phyloP scores from a whole-genome alignment of 1,284 basidiomycete genomes.

The Sphaerobolus stellatus region DNA sequence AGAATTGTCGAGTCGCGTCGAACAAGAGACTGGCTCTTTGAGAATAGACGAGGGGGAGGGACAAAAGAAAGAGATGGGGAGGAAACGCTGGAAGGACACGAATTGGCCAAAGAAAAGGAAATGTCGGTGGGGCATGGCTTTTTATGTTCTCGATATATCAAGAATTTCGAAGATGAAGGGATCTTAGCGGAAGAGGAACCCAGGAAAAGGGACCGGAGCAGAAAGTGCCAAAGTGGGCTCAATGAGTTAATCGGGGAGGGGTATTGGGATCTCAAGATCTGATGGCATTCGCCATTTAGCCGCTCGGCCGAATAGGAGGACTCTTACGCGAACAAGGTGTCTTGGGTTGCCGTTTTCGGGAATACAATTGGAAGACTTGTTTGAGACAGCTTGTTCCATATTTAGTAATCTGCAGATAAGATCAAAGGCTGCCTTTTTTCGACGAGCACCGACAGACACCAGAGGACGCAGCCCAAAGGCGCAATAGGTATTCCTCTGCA shows the following conservation, averaged over 20 bases:
- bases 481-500: neutral
- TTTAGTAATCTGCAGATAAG: neutral
- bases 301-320: neutral
- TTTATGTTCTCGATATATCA: slow-evolving; percentile 16
- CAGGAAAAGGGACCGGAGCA: slow-evolving; percentile 2
- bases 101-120: slow-evolving; percentile 6
- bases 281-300: neutral
- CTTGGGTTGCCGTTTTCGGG: neutral
- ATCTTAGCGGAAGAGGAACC: slow-evolving; percentile 3
- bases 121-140: slow-evolving; percentile 2
- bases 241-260: neutral
- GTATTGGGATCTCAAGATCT: neutral
- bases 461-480: slow-evolving; percentile 2
- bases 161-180: neutral
- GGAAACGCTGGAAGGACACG: slow-evolving; percentile 1
- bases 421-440: neutral
- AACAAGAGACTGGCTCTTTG: slow-evolving; percentile 14
- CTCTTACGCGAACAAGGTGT: neutral
- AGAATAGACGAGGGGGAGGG: slow-evolving; percentile 11
- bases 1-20: too few relatives aligned
- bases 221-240: neutral
- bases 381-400: neutral
- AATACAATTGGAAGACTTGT: neutral
- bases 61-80: slow-evolving; percentile 11
- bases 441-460: neutral